Conservation (phyloP, 1,139 yeast species). For the Zhuliangozyma blackwelliae region DNA sequence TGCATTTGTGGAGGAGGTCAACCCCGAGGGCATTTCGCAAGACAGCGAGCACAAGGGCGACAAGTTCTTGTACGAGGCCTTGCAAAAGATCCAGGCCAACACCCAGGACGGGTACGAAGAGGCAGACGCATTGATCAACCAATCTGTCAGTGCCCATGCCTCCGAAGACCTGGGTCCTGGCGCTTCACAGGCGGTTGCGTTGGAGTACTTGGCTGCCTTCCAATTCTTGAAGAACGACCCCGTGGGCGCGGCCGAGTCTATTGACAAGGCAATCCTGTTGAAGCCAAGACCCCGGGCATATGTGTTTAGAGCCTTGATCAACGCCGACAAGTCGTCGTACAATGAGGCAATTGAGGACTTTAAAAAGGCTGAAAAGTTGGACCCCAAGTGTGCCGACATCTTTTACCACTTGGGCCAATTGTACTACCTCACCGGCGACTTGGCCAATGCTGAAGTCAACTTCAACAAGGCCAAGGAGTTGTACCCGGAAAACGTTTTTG, state of each 20-base stretch:
- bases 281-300: conserved; percentile 80
- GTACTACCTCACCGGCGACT: conserved; percentile 74
- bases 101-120: conserved; percentile 68
- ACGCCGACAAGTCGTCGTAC: conserved; percentile 72
- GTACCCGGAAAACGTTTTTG: conserved; percentile 74
- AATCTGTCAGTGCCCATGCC: conserved; percentile 58
- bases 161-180: conserved; percentile 25
- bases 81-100: conserved; percentile 58
- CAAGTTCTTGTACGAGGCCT: conserved; percentile 63
- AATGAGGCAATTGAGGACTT: conserved; percentile 67
- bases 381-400: conserved; percentile 73
- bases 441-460: conserved; percentile 66
- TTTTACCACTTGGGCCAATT: conserved; percentile 96
- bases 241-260: conserved; percentile 52
- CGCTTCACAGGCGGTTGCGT: conserved; percentile 55
- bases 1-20: conserved; percentile 50
- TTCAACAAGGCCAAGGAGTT: conserved; percentile 73
- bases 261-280: conserved; percentile 61
- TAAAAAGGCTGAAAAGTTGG: conserved; percentile 63
- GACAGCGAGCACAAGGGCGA: conserved; percentile 47
- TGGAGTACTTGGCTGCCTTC: conserved; percentile 80
- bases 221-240: conserved; percentile 78
- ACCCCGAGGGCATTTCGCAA: conserved; percentile 49
- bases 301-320: conserved; percentile 77
- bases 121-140: conserved; percentile 65